These are phyloP conservation scores for Saccharomyces uvarum DNA, from an alignment of 1,139 yeast species.

Conservation along the genomic window DNA sequence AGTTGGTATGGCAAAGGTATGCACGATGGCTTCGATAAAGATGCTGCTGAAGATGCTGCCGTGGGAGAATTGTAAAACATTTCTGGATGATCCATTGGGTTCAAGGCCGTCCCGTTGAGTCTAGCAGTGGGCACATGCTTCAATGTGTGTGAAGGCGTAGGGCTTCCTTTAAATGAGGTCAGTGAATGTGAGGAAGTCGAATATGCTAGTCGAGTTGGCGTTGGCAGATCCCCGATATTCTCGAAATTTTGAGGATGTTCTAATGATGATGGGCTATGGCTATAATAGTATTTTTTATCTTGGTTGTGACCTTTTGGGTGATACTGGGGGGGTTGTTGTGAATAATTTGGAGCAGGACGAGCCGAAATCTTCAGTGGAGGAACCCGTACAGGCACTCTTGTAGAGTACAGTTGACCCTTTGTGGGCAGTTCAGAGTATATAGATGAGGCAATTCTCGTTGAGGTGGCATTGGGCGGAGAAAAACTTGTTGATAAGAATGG, in stretches of 20 bases:
- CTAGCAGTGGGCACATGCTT: slow-evolving; percentile 13
- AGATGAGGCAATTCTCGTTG: slow-evolving; percentile 24
- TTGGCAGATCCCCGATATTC: slow-evolving; percentile 22
- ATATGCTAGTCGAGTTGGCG: slow-evolving; percentile 21
- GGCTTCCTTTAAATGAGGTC: slow-evolving; percentile 21
- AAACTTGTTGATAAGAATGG: slow-evolving; percentile 8
- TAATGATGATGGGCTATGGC: slow-evolving; percentile 5
- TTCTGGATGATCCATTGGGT: slow-evolving; percentile 27
- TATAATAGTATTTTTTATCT: slow-evolving; percentile 3
- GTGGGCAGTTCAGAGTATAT: slow-evolving; percentile 28
- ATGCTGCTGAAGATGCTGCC: slow-evolving; percentile 6
- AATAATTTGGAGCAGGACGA: not conserved
- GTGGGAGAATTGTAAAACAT: slow-evolving; percentile 15
- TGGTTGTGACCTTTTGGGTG: not conserved
- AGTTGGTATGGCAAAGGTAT: slow-evolving; percentile 37
- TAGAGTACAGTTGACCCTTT: not conserved
- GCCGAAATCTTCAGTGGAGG: not conserved
- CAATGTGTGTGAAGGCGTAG: slow-evolving; percentile 9
- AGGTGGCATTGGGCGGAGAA: slow-evolving; percentile 16
- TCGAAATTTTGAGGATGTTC: slow-evolving; percentile 17
- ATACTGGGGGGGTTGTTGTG: not conserved
- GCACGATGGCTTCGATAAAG: slow-evolving; percentile 16
- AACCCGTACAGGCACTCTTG: not conserved
- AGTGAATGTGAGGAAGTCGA: slow-evolving; percentile 22
- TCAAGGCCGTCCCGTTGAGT: slow-evolving; percentile 18